Evolutionary conservation across 176 grass and related monocot species (phyloP), one percentile per base, ranked within the genome.

Genomic region (Oryza punctata): DNA sequence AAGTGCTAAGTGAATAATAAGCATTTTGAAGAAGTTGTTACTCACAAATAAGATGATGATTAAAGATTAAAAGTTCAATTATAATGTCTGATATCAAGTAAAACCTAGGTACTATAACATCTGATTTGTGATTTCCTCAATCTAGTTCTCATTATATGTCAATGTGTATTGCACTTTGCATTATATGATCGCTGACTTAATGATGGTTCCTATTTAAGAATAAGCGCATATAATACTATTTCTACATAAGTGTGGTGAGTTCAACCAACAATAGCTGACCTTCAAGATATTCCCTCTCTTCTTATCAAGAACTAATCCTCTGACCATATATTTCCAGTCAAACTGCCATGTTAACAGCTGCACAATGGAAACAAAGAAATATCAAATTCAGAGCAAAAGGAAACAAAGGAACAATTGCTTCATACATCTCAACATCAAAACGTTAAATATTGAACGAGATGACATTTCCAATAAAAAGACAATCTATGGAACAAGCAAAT

Each of bases 211-310:
- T 1, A 4, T 50, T 50, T 54, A 16, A 19, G 50, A 54, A 54
- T 54, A 54, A 21, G 5, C 50, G 19, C 19, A 16, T 54, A 24
- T 69, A 30, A 75, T 65, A 33, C 75, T 46, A 41, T 59, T 52
- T 59, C 49, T 50, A 44, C 41, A 65, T 54, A 65, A 21, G 13
- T 73, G 54, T 4, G 1, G 18, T 32, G n/a, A 67, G 41, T 68
- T 78, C 11, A 81, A 71, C 30, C n/a, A 72, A 57, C 12, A 26
- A 44, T 69, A 60, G 69, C 83, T 35, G 18, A 98, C 96, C 96
- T 98, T 98, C 79, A 98, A 93, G 67, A 98, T 95, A 90, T 98
- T 98, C 79, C 96, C 96, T 86, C 92, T 95, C 74, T 94, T 98
- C 88, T 98, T 98, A 76, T 98, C 96, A 83, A 98, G 87, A 80